phyloP scores from a whole-genome alignment of 305 asterid species.

The Euphrasia arctica region DNA sequence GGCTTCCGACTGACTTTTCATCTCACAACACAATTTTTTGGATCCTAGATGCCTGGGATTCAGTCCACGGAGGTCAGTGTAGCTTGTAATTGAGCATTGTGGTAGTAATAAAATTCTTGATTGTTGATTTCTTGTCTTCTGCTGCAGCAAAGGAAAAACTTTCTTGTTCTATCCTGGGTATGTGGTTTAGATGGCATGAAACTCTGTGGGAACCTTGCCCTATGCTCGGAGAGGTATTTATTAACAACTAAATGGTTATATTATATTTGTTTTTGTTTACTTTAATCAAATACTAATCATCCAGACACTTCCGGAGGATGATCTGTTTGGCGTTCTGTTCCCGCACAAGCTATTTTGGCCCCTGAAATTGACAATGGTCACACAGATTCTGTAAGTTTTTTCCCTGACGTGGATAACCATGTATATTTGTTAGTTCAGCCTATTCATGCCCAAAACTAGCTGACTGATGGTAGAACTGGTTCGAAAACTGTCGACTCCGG shows the following conservation, averaged over 20 bases:
- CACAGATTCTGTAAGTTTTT: conserved; percentile 52
- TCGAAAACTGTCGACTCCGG: too few species aligned
- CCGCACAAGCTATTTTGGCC: conserved; percentile 73
- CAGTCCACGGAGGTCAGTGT: conserved; percentile 45
- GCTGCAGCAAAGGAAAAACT: conserved; percentile 49
- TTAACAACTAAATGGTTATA: conserved; percentile 9
- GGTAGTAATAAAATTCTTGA: conserved; percentile 19
- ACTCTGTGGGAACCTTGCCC: conserved; percentile 67
- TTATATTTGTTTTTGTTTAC: conserved; percentile 14
- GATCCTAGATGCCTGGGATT: conserved; percentile 75
- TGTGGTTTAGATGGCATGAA: conserved; percentile 95
- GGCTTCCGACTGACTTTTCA: conserved; percentile 71
- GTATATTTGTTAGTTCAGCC: conserved; percentile 12
- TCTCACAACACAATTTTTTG: conserved; percentile 81
- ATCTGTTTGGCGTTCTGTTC: conserved; percentile 34
- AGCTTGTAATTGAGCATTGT: conserved; percentile 23
- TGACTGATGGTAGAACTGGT: too few species aligned
- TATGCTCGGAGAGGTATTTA: conserved; percentile 45
- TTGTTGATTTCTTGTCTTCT: conserved; percentile 24
- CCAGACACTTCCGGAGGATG: conserved; percentile 43
- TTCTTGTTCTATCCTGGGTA: conserved; percentile 60
- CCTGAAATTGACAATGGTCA: conserved; percentile 47
- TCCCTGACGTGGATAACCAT: conserved; percentile 3
- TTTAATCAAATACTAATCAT: conserved; percentile 13
- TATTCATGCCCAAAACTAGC: too few species aligned